These are phyloP conservation scores for Plectranthus barbatus DNA, from an alignment of 257 asterid species.

Conservation along the genomic window DNA sequence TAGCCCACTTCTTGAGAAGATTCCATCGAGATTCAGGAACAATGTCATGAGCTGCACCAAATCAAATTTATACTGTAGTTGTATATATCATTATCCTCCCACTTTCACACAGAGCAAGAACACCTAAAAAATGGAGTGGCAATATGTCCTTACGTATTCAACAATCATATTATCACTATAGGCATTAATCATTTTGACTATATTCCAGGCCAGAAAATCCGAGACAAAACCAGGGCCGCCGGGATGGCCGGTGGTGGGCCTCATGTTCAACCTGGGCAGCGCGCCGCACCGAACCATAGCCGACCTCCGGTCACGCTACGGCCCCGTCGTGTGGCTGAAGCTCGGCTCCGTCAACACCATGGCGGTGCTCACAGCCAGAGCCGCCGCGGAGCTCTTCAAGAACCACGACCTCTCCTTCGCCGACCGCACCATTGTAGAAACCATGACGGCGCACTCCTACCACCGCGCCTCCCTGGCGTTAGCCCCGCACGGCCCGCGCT, in stretches of 20 bases:
- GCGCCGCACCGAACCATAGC: constrained; percentile 34
- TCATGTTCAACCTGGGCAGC: constrained; percentile 39
- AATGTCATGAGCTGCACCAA: too few relatives aligned
- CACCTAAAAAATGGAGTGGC: constrained; percentile 13
- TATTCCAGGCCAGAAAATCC: not conserved
- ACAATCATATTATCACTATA: constrained; percentile 9
- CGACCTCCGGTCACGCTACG: constrained; percentile 20
- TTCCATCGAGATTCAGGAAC: too few relatives aligned
- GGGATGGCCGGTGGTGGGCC: constrained; percentile 49
- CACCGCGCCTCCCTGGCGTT: constrained; percentile 26
- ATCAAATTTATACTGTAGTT: too few relatives aligned
- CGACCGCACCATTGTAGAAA: constrained; percentile 29
- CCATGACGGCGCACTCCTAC: constrained; percentile 33
- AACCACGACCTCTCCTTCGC: constrained; percentile 37
- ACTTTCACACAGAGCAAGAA: not conserved
- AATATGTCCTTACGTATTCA: constrained; percentile 8
- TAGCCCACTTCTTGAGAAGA: not conserved
- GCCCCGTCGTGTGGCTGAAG: constrained; percentile 41
- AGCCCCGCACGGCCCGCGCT: constrained; percentile 36
- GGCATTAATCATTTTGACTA: constrained; percentile 4
- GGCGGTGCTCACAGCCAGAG: constrained; percentile 27
- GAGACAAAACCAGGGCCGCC: constrained; percentile 30
- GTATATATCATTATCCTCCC: too few relatives aligned
- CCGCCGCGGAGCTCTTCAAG: constrained; percentile 42
- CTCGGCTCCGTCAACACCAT: constrained; percentile 43